phyloP scores from a whole-genome alignment of 2,329 filamentous ascomycete genomes.

The Colletotrichum sidae region DNA sequence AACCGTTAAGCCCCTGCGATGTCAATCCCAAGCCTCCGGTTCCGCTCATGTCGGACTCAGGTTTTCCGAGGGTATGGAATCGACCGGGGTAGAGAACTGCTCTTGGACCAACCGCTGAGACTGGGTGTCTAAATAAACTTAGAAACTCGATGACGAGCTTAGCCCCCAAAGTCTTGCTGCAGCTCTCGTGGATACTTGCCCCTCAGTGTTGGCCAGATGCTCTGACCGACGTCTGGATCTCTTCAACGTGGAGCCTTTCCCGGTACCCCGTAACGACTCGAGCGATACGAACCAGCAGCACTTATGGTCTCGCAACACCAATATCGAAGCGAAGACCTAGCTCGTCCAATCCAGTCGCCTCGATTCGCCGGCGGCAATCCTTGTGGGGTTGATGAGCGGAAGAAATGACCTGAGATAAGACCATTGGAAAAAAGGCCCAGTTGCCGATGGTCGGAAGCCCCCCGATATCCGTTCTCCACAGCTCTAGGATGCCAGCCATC shows the following conservation, averaged over 20 bases:
- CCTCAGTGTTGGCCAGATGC: no score
- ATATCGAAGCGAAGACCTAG: neutral
- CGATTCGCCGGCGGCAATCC: neutral
- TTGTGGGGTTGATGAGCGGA: neutral
- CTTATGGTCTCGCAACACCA: neutral
- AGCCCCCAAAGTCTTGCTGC: no score
- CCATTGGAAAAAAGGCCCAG: conserved; percentile 6
- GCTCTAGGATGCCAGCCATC: neutral
- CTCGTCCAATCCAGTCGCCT: neutral
- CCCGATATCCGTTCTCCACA: conserved; percentile 24
- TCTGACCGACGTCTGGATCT: no score
- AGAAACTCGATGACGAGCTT: neutral
- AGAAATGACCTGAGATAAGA: conserved; percentile 29
- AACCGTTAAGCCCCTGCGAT: neutral
- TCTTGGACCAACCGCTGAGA: no score
- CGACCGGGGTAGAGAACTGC: neutral
- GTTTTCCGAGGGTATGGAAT: conserved; percentile 12
- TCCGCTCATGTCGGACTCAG: neutral
- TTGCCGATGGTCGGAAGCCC: conserved; percentile 30
- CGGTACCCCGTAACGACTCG: no score
- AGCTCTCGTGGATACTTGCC: no score
- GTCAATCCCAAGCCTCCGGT: conserved; percentile 15
- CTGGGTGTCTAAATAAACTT: neutral
- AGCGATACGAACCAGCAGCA: neutral
- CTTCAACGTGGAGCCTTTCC: no score